Conservation (phyloP, 2,329 filamentous ascomycete species). For the Trichoderma sp. region DNA sequence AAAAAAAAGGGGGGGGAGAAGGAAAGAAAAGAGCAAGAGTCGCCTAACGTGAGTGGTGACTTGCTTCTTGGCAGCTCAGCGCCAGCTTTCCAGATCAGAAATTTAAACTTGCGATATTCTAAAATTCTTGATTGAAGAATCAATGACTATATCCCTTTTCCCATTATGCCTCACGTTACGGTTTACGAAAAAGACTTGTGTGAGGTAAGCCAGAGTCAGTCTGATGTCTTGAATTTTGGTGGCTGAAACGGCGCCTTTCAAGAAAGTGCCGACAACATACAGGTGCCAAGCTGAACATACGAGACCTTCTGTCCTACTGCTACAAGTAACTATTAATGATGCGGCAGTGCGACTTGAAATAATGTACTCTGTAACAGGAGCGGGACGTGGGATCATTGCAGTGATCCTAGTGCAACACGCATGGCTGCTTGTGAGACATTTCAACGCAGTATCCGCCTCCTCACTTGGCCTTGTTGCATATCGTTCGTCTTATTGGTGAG, state of each 20-base stretch:
- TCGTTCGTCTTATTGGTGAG: background rate
- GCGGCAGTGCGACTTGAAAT: background rate
- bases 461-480: background rate
- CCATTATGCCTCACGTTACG: background rate
- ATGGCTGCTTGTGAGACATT: background rate
- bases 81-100: background rate
- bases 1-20: too few species aligned
- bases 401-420: background rate
- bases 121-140: background rate
- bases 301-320: background rate
- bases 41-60: too few species aligned
- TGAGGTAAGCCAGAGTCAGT: background rate
- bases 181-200: background rate
- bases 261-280: background rate
- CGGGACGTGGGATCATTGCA: background rate
- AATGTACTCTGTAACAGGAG: background rate
- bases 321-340: background rate
- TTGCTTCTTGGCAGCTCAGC: background rate
- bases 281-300: background rate
- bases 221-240: background rate
- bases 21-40: too few species aligned
- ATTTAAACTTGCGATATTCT: background rate
- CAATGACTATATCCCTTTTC: background rate
- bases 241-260: background rate
- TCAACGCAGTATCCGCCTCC: background rate